phyloP scores from a whole-genome alignment of 768 basidiomycete genomes.

The Calocybe indica region DNA sequence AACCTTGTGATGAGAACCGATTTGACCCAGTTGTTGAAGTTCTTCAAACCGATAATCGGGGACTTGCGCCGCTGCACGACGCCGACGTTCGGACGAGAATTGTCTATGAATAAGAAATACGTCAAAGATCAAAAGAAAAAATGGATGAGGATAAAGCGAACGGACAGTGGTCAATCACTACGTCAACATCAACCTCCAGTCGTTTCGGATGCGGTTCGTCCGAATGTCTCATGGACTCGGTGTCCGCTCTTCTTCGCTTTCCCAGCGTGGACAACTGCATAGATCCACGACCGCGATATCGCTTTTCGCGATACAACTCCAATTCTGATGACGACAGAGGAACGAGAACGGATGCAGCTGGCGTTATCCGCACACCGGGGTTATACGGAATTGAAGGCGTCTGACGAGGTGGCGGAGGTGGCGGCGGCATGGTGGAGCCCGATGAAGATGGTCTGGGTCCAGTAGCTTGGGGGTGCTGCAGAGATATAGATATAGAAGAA shows the following conservation, averaged over 20 bases:
- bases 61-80: conserved; percentile 79
- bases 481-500: conserved; percentile 20
- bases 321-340: conserved; percentile 63
- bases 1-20: conserved; percentile 92
- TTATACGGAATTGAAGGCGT: conserved; percentile 51
- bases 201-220: conserved; percentile 41
- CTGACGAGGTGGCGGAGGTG: conserved; percentile 23
- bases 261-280: conserved; percentile 31
- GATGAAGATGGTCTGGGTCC: conserved; percentile 14
- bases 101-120: conserved; percentile 51
- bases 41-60: conserved; percentile 94
- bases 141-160: conserved; percentile 8
- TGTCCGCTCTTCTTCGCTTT: conserved; percentile 21
- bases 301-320: conserved; percentile 49
- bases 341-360: conserved; percentile 53
- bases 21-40: conserved; percentile 99
- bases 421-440: conserved; percentile 25
- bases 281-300: conserved; percentile 52
- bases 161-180: conserved; percentile 77
- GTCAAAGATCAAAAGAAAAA: conserved; percentile 3
- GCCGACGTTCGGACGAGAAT: conserved; percentile 88
- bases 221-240: conserved; percentile 27
- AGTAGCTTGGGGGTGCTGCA: conserved; percentile 7
- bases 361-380: conserved; percentile 55
- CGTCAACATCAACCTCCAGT: conserved; percentile 60